Base-by-base conservation (phyloP, 75 land plant genomes). In the Ceratopteris richardii region DNA sequence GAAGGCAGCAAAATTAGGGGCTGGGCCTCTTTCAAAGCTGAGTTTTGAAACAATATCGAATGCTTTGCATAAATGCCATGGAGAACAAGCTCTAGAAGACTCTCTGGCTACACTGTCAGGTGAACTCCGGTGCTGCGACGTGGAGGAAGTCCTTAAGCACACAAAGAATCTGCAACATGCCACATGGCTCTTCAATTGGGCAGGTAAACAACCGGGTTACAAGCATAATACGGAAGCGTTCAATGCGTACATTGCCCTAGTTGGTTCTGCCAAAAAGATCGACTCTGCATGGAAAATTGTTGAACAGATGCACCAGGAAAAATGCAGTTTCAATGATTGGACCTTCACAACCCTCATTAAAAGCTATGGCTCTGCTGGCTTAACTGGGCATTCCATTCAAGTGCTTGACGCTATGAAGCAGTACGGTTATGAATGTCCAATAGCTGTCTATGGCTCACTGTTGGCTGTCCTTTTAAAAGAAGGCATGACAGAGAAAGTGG, bases 171-270 rank as follows among this genome's bases (percentile, higher is more conserved):
- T 54, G 2, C 44, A 52, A 22, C 19, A 31, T 18, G 61, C 60
- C 3, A n/a, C 57, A 24, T 41, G 41, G 53, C 47, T 70, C 29
- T 88, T 88, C 57, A 39, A 73, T 13, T 80, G 86, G 85, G 88
- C 74, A 19, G 58, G 58, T 23, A 26, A 60, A 36, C 83, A 85
- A 46, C 62, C 60, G 43, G 77, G 77, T 30, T 82, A 76, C 55
- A 66, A 51, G 13, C 82, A 77, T 54, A 25, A 73, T 5, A 69
- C 70, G 27, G 71, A 65, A 51, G 80, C 73, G 0, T 82, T 79
- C 54, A 72, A 70, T 67, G 60, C 56, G 6, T 16, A 85, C 16
- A 62, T 88, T 23, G 61, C 71, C 53, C 77, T 69, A 44, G 57
- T 82, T 21, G 81, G 74, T 22, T 63, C 51, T 10, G 77, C 60